Base-by-base conservation (phyloP, 371 early-diverging fungal genomes). In the Vairimorpha necatrix region DNA sequence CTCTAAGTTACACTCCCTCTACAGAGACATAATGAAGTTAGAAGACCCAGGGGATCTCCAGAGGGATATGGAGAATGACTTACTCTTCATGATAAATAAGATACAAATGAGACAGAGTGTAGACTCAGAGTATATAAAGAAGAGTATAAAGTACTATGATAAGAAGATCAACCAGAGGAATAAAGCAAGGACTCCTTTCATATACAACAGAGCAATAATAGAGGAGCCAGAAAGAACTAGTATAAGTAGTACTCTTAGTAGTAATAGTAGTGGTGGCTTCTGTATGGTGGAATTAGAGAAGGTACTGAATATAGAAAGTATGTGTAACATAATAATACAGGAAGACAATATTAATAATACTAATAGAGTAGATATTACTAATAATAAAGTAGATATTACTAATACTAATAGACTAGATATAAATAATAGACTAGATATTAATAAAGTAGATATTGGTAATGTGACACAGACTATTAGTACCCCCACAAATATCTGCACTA, bases 81-180 rank as follows among this genome's bases (percentile, higher is more conserved):
- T 69, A 38, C 58, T 58, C 0, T 6, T 33, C 11, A 69, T 69
- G 70, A 54, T 54, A 6, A 54, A 38, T 28, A 56, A 26, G 11
- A 38, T 69, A 38, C 34, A 69, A 28, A 22, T 54, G 16, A 38
- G 46, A 4, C 22, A 54, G 24, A 50, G 56, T 20, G 50, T 69
- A 24, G 70, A 69, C 46, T 36, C 33, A 26, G 53, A 50, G 22
- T 56, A 39, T 42, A 36, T 69, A 34, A 69, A 39, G 58, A 54
- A 54, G 32, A 58, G 58, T 34, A 42, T 69, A 22, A 69, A 56
- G 26, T 69, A 58, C 26, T 38, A 58, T 69, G 70, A 69, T 42
- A 69, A 36, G 22, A 39, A 39, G 2, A 69, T 69, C 33, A 58
- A 69, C 16, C 11, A 22, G 1, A 39, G 39, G 16, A 58, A 38